Evolutionary conservation across 1,284 basidiomycete species (phyloP), one percentile per base, ranked within the genome.

Genomic region (Phellinidium pouzarii): DNA sequence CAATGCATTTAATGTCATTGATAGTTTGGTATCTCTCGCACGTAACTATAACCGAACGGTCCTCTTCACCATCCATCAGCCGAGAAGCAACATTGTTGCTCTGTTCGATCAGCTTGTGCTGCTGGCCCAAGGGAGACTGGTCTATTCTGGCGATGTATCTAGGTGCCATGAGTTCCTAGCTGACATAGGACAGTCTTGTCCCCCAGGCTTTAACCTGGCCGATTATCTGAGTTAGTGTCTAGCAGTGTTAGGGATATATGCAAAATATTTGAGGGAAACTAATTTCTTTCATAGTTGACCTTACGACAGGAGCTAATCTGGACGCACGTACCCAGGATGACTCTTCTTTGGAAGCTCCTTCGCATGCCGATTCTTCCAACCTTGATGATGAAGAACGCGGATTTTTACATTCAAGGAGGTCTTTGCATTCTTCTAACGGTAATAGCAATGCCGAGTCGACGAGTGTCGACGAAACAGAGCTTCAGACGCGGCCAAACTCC

Each of bases 41-140:
- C 76, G 82, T 42, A 81, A 88, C 60, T 97, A 93, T 71, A 91
- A 94, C 61, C 84, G 94, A n/a, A 97, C 94, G 0, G 91, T 98
- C 50, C 76, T 98, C 58, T 96, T 97, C 70, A 97, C 95, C 0
- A 97, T 99, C 57, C 95, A 99, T 65, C 95, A 98, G 67, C 95
- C 95, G n/a, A 84, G 94, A 53, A 93, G 90, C 66, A 97, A 97
- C 69, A 98, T 99, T 59, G 94, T 98, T 8, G 83, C 91, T 0
- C 72, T 99, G 12, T 97, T 99, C 62, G 95, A 99, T 65, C 88
- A 94, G 59, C 75, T 98, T 26, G 68, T 98, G 2, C 71, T 99
- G 3, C 77, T 99, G 9, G 91, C 90, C 0, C 79, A 81, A 52
- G 94, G 94, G 2, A 86, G 84, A 63, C 70, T 87, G 11, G 81